phyloP scores from a whole-genome alignment of 2,329 filamentous ascomycete genomes.

The Aurifilum marmelostoma region DNA sequence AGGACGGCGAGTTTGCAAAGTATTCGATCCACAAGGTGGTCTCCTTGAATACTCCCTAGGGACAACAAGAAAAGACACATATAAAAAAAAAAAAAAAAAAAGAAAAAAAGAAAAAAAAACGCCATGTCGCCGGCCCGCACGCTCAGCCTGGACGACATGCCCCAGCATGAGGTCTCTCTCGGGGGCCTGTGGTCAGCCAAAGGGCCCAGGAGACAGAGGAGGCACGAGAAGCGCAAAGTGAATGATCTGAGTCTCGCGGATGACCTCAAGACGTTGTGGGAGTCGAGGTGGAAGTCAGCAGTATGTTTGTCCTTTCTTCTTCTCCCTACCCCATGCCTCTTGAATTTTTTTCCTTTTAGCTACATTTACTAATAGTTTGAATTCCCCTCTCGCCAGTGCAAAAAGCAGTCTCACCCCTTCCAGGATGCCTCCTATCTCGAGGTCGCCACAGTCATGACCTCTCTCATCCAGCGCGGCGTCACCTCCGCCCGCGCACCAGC shows the following conservation, averaged over 20 bases:
- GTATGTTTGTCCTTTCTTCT: slow-evolving; percentile 31
- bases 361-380: neutral
- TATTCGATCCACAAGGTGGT: slow-evolving; percentile 27
- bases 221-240: neutral
- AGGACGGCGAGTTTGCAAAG: slow-evolving; percentile 35
- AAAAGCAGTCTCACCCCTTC: slow-evolving; percentile 57
- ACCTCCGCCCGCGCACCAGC: slow-evolving; percentile 67
- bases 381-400: neutral
- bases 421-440: slow-evolving; percentile 71
- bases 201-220: slow-evolving; percentile 4
- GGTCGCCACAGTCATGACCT: slow-evolving; percentile 70
- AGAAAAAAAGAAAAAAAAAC: neutral
- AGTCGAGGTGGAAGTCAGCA: slow-evolving; percentile 75
- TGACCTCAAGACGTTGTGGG: slow-evolving; percentile 65
- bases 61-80: neutral
- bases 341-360: neutral
- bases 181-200: slow-evolving; percentile 43
- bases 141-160: slow-evolving; percentile 21
- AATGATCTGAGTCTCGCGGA: neutral
- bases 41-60: slow-evolving; percentile 20
- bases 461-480: slow-evolving; percentile 62
- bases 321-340: neutral
- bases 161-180: slow-evolving; percentile 25
- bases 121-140: slow-evolving; percentile 21
- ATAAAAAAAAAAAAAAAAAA: neutral